Percentiles rank a stretch among this genome's conserved stretches.
These are phyloP conservation scores for Rossbeevera mucosa DNA, from an alignment of 768 basidiomycete species.

Conservation along the genomic window DNA sequence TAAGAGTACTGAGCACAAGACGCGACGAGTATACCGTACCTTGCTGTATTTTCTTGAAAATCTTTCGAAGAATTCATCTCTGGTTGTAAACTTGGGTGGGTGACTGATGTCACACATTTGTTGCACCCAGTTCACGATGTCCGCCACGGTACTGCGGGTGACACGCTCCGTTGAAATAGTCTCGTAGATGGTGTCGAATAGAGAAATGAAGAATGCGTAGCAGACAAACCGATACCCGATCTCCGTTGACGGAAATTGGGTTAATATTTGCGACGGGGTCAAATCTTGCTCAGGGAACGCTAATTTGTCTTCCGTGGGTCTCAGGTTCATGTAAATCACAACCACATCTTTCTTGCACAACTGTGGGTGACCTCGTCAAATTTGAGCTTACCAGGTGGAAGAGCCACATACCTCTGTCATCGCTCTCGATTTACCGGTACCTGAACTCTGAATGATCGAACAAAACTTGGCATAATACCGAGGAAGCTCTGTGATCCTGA, in stretches of 20 bases:
- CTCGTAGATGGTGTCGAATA: slow-evolving; percentile 4
- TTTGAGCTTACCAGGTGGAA: not conserved
- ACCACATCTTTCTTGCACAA: slow-evolving; percentile 11
- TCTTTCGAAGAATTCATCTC: not conserved
- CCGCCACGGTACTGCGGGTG: not conserved
- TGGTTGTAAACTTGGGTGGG: not conserved
- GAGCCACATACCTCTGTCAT: slow-evolving; percentile 2
- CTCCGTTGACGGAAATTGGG: not conserved
- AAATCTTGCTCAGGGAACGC: slow-evolving; percentile 15
- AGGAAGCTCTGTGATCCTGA: not conserved
- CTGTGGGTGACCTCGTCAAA: not conserved
- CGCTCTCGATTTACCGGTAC: slow-evolving; percentile 11
- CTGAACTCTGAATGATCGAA: slow-evolving; percentile 13
- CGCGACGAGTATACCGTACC: not conserved
- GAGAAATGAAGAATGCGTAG: slow-evolving; percentile 12
- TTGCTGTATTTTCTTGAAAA: not conserved
- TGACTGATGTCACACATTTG: slow-evolving; percentile 6
- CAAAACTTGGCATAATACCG: slow-evolving; percentile 8
- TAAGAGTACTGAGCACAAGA: accelerated
- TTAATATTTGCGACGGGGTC: slow-evolving; percentile 12
- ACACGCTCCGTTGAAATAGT: not conserved
- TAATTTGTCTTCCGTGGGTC: not conserved
- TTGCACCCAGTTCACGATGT: not conserved
- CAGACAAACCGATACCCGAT: slow-evolving; percentile 2
- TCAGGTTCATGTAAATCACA: slow-evolving; percentile 18